phyloP scores from a whole-genome alignment of 495 filamentous ascomycete genomes.

The Bacidia rubella region DNA sequence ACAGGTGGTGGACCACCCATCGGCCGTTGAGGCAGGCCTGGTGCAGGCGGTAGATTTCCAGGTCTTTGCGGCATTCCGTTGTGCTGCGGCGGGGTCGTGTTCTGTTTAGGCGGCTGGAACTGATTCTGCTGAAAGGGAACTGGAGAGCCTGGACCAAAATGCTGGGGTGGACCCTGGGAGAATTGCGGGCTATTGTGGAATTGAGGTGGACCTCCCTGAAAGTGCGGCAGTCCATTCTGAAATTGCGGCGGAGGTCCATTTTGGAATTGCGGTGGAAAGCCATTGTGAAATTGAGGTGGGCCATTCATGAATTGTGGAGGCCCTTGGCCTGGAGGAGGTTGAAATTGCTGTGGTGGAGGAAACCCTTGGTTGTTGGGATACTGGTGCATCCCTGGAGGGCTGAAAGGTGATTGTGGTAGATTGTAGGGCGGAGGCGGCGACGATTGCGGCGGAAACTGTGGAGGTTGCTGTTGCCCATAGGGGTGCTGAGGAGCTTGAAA shows the following conservation, averaged over 20 bases:
- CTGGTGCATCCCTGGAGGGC: conserved; percentile 15
- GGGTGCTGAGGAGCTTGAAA: conserved; percentile 18
- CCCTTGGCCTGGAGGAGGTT: conserved; percentile 25
- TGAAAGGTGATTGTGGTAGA: conserved; percentile 13
- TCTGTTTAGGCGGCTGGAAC: conserved; percentile 27
- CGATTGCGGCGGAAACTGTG: conserved; percentile 20
- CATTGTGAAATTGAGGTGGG: conserved; percentile 22
- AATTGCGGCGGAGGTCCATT: conserved; percentile 31
- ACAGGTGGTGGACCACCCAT: conserved; percentile 42
- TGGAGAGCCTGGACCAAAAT: conserved; percentile 17
- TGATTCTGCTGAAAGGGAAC: conserved; percentile 26
- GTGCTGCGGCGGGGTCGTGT: conserved; percentile 27
- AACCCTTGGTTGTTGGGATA: conserved; percentile 17
- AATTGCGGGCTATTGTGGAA: conserved; percentile 26
- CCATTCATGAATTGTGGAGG: conserved; percentile 22
- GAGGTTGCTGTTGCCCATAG: conserved; percentile 21
- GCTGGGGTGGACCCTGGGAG: conserved; percentile 23
- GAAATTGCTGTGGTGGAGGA: conserved; percentile 19
- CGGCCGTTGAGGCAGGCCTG: conserved; percentile 52
- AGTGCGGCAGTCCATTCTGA: conserved; percentile 26
- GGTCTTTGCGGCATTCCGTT: conserved; percentile 31
- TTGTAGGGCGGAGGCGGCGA: conserved; percentile 13
- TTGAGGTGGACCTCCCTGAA: conserved; percentile 25
- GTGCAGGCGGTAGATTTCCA: conserved; percentile 38
- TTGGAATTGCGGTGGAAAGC: conserved; percentile 18